Conservation (phyloP, 768 basidiomycete genomes). For the Amanita phalloides region DNA sequence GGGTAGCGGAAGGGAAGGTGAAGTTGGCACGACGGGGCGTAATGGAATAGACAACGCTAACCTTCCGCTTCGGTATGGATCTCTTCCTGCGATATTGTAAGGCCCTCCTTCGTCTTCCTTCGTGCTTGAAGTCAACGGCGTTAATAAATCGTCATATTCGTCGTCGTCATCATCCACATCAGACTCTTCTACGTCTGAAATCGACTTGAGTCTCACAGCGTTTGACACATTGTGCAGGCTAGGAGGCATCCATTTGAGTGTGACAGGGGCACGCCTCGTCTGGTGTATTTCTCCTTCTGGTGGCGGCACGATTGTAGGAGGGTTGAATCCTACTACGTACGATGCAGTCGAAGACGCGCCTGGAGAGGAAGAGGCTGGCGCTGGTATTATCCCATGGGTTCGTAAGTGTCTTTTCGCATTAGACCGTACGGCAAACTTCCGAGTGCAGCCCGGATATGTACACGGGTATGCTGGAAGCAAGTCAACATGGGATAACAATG, state of each 20-base stretch:
- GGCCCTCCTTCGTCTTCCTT: slow-evolving; percentile 2
- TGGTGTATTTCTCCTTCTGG: slow-evolving; percentile 7
- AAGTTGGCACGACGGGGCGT: slow-evolving; percentile 15
- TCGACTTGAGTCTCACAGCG: slow-evolving; percentile 12
- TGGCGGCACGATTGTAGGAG: slow-evolving; percentile 22
- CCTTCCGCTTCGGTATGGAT: slow-evolving; percentile 5
- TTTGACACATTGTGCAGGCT: slow-evolving; percentile 22
- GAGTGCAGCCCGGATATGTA: slow-evolving; percentile 46
- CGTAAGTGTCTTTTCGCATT: slow-evolving; percentile 75
- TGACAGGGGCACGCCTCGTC: slow-evolving; percentile 13
- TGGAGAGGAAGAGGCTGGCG: slow-evolving; percentile 3
- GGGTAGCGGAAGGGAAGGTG: slow-evolving; percentile 4
- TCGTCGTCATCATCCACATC: slow-evolving; percentile 10
- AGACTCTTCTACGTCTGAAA: slow-evolving; percentile 16
- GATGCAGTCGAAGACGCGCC: slow-evolving; percentile 8
- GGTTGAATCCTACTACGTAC: slow-evolving; percentile 27
- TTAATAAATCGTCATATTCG: slow-evolving; percentile 1
- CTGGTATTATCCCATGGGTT: slow-evolving; percentile 47
- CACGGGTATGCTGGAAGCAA: slow-evolving; percentile 35
- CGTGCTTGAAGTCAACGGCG: slow-evolving; percentile 2
- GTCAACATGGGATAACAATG: neutral
- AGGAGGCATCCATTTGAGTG: slow-evolving; percentile 32
- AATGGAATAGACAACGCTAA: slow-evolving; percentile 16
- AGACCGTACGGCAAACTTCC: slow-evolving; percentile 68
- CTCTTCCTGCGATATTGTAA: neutral